Conservation (phyloP, 2,329 filamentous ascomycete species). For the Aschersonia sp. region DNA sequence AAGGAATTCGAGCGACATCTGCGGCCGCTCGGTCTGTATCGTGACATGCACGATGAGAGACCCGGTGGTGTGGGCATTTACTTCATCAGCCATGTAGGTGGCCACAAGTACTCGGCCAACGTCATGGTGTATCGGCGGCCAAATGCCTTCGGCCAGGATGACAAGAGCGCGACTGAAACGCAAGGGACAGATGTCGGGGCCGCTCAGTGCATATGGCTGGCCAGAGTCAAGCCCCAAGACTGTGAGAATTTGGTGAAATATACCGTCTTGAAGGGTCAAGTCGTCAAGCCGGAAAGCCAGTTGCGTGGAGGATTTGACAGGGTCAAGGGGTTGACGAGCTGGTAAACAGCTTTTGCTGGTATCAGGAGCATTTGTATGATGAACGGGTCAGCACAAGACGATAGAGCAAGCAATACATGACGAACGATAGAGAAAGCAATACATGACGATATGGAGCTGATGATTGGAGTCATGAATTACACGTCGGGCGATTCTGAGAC, state of each 20-base stretch:
- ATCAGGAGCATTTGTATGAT: no score
- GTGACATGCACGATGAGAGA: slow-evolving; percentile 76
- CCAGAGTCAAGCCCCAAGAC: slow-evolving; percentile 70
- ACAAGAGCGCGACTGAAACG: slow-evolving; percentile 3
- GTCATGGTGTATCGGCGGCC: slow-evolving; percentile 73
- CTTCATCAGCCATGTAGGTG: slow-evolving; percentile 91
- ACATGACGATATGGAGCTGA: no score
- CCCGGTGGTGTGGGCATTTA: slow-evolving; percentile 90
- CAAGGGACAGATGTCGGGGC: slow-evolving; percentile 36
- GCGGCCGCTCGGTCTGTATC: slow-evolving; percentile 66
- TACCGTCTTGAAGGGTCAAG: slow-evolving; percentile 83
- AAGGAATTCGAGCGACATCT: slow-evolving; percentile 84
- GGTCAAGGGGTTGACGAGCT: slow-evolving; percentile 66
- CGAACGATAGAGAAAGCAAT: no score
- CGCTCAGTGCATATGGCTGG: slow-evolving; percentile 85
- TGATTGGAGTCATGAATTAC: no score
- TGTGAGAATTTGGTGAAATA: slow-evolving; percentile 85
- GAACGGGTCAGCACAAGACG: no score
- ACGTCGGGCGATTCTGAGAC: no score
- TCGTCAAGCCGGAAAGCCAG: slow-evolving; percentile 78
- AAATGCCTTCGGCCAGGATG: slow-evolving; percentile 41
- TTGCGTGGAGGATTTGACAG: slow-evolving; percentile 85
- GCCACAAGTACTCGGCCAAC: slow-evolving; percentile 93
- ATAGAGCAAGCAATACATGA: no score
- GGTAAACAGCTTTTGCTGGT: slow-evolving; percentile 34